Evolutionary conservation across 352 stramenopile genomes (phyloP).

Genomic region (Phytophthora podocarpi): DNA sequence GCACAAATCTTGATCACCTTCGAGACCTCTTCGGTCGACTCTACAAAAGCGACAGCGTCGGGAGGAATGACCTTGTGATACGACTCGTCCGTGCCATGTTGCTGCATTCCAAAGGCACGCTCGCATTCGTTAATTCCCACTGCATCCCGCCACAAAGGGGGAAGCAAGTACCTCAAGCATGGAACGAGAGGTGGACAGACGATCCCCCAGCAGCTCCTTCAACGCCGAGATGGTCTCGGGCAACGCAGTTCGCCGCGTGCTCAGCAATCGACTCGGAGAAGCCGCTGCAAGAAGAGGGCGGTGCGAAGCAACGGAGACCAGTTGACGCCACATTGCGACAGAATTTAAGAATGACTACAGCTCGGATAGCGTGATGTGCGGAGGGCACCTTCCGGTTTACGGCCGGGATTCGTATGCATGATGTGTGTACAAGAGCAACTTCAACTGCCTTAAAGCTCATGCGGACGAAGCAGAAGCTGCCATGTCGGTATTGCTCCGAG

Average conservation of each 20-base stretch:
- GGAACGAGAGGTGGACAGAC: constrained; percentile 57
- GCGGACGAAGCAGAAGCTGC: not conserved
- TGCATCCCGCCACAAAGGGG: not conserved
- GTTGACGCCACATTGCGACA: constrained; percentile 29
- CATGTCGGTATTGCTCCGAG: not conserved
- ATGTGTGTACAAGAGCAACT: constrained; percentile 17
- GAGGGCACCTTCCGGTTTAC: not conserved
- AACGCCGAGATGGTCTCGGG: constrained; percentile 47
- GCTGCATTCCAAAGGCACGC: no score
- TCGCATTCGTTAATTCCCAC: not conserved
- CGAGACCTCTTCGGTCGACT: constrained; percentile 88
- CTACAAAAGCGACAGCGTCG: constrained; percentile 87
- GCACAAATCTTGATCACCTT: constrained; percentile 92
- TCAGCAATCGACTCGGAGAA: constrained; percentile 16
- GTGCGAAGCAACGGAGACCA: constrained; percentile 3
- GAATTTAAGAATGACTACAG: constrained; percentile 17
- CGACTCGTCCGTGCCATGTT: constrained; percentile 92
- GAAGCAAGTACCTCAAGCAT: constrained; percentile 53
- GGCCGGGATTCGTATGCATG: not conserved
- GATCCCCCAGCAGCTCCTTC: constrained; percentile 65
- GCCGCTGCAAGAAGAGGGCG: not conserved
- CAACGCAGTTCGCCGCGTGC: constrained; percentile 32
- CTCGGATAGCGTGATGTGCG: constrained; percentile 6
- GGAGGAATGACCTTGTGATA: constrained; percentile 88
- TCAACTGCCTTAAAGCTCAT: constrained; percentile 15